phyloP scores from a whole-genome alignment of 1,284 basidiomycete species.

The Apiotrichum sp. region DNA sequence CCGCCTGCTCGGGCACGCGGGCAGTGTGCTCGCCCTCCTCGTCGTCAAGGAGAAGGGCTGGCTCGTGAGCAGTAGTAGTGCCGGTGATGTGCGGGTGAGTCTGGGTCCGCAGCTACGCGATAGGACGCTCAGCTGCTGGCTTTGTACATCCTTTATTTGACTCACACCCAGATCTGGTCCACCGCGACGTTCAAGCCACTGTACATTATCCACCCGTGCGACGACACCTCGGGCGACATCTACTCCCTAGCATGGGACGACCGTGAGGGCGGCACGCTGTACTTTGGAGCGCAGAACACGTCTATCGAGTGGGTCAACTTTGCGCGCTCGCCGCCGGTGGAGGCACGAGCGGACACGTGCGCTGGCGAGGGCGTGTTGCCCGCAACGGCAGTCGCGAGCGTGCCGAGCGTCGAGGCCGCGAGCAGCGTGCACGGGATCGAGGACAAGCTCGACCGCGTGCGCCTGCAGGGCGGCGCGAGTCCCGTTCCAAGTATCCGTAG shows the following conservation, averaged over 20 bases:
- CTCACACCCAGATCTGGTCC: slow-evolving; percentile 66
- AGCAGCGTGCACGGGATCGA: not conserved
- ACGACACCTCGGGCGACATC: slow-evolving; percentile 83
- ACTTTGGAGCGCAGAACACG: slow-evolving; percentile 81
- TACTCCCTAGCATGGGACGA: slow-evolving; percentile 80
- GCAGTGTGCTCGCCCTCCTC: slow-evolving; percentile 75
- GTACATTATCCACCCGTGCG: slow-evolving; percentile 74
- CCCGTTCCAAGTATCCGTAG: slow-evolving; percentile 1
- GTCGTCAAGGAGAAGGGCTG: slow-evolving; percentile 69
- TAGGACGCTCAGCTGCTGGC: not conserved
- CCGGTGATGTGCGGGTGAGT: slow-evolving; percentile 71
- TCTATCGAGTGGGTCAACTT: slow-evolving; percentile 79
- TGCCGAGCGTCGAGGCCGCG: too few species aligned
- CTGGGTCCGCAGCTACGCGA: not conserved
- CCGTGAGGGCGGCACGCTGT: slow-evolving; percentile 60
- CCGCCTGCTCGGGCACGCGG: slow-evolving; percentile 76
- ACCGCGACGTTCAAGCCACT: slow-evolving; percentile 63
- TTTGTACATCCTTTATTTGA: slow-evolving; percentile 1
- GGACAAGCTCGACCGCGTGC: not conserved
- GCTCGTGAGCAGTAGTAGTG: slow-evolving; percentile 66
- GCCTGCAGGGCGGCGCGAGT: not conserved
- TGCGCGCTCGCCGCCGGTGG: slow-evolving; percentile 8
- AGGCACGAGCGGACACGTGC: not conserved
- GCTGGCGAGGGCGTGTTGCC: not conserved
- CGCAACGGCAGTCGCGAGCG: too few species aligned